These are phyloP conservation scores for Ophiocordyceps robertsii DNA, from an alignment of 2,329 filamentous ascomycete species.

Conservation along the genomic window DNA sequence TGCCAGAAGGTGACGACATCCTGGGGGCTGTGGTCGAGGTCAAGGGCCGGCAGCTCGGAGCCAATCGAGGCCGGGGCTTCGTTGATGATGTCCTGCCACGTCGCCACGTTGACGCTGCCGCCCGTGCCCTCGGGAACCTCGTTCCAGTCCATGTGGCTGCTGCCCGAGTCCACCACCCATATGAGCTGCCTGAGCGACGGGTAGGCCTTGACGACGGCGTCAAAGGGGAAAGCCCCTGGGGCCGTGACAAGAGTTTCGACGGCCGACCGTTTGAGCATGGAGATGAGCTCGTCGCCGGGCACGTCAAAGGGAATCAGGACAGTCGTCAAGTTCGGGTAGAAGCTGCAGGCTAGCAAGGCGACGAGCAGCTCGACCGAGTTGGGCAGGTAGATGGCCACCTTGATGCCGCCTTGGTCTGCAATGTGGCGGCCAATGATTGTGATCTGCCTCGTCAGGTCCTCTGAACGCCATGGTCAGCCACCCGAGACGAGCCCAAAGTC, in stretches of 20 bases:
- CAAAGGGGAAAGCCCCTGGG: conserved; percentile 76
- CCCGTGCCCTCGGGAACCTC: conserved; percentile 69
- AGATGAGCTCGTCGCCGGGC: conserved; percentile 51
- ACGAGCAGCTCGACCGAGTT: conserved; percentile 84
- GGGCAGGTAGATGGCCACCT: conserved; percentile 79
- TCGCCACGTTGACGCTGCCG: conserved; percentile 65
- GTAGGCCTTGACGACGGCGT: conserved; percentile 55
- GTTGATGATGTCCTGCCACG: conserved; percentile 82
- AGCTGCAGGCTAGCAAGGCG: conserved; percentile 75
- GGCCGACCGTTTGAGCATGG: conserved; percentile 57
- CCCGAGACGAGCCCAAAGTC: neutral
- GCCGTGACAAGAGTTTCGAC: conserved; percentile 75
- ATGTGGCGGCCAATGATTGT: conserved; percentile 72
- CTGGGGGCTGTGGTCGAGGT: conserved; percentile 36
- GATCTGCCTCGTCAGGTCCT: conserved; percentile 72
- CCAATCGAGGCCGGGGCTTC: conserved; percentile 48
- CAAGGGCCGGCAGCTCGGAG: conserved; percentile 49
- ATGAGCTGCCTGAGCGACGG: conserved; percentile 63
- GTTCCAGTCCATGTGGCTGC: conserved; percentile 89
- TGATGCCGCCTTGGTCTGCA: conserved; percentile 55
- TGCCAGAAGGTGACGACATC: conserved; percentile 58
- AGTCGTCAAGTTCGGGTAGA: conserved; percentile 68
- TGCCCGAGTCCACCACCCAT: conserved; percentile 88
- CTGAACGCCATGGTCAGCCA: conserved; percentile 14
- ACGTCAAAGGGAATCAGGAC: conserved; percentile 77